Conservation (phyloP, 2,329 filamentous ascomycete species). For the Podosphaera fusca region DNA sequence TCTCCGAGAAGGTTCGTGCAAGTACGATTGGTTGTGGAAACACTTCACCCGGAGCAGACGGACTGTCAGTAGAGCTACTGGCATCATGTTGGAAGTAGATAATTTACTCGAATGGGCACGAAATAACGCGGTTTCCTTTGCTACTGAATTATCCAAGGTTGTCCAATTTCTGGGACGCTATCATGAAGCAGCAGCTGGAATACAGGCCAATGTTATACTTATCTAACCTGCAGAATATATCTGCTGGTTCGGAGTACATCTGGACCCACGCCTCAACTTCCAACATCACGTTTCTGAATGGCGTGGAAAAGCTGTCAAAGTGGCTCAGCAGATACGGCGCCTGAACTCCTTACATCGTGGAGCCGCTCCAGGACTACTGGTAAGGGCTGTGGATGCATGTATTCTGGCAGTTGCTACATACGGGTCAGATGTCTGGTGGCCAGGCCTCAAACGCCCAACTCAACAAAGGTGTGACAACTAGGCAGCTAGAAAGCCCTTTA, state of each 20-base stretch:
- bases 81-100: neutral
- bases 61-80: neutral
- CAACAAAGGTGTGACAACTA: no score
- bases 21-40: neutral
- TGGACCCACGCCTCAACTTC: neutral
- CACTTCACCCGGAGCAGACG: neutral
- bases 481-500: no score
- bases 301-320: neutral
- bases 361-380: neutral
- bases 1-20: neutral
- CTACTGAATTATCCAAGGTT: neutral
- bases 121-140: neutral
- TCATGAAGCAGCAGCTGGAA: neutral
- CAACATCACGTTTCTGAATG: neutral
- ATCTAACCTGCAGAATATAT: neutral
- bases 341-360: neutral
- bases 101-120: neutral
- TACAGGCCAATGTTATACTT: neutral
- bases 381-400: neutral
- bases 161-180: neutral
- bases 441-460: no score
- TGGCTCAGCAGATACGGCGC: neutral
- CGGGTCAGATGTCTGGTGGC: no score
- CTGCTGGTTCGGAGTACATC: neutral
- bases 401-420: no score